A percentile compares a stretch with the other conserved stretches of the same genome.
Evolutionary conservation across 2,329 filamentous ascomycete genomes (phyloP).

Genomic region (Nothopassalora personata): DNA sequence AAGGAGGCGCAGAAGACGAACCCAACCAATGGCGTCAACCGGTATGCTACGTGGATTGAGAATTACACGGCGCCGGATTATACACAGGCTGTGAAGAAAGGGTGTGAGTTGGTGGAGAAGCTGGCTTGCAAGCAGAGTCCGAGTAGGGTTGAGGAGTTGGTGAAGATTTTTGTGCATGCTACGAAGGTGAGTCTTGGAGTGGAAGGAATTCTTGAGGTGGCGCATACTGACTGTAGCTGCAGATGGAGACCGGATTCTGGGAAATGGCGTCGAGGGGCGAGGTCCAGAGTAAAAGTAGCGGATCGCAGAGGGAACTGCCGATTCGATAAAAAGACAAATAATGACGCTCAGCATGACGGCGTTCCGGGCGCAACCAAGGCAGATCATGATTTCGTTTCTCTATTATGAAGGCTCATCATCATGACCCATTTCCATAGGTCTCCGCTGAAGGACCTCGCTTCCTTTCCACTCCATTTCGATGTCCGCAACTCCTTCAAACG

Average conservation of each 20-base stretch:
- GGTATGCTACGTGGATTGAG: conserved; percentile 86
- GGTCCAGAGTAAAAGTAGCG: not conserved
- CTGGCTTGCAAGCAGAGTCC: conserved; percentile 69
- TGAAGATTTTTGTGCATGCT: conserved; percentile 79
- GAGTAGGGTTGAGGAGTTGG: conserved; percentile 70
- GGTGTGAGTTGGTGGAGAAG: conserved; percentile 67
- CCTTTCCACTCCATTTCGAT: not conserved
- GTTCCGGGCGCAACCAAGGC: not conserved
- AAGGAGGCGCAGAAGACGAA: conserved; percentile 53
- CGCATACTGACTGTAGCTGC: conserved; percentile 9
- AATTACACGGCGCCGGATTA: conserved; percentile 84
- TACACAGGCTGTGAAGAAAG: conserved; percentile 61
- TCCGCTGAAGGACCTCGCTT: not conserved
- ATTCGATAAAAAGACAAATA: not conserved
- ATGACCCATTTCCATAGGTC: not conserved
- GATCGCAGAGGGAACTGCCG: not conserved
- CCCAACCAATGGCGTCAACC: conserved; percentile 28
- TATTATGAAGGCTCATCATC: not conserved
- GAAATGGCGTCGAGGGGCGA: conserved; percentile 50
- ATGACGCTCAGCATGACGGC: not conserved
- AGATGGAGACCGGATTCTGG: conserved; percentile 74
- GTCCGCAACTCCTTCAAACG: conserved; percentile 4
- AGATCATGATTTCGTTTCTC: not conserved
- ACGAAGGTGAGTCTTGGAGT: conserved; percentile 58
- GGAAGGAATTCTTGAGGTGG: not conserved